Percentiles rank a stretch among this genome's conserved stretches.
Evolutionary conservation across 106 monocot species (phyloP).

Genomic region (Cymbidium sinense): DNA sequence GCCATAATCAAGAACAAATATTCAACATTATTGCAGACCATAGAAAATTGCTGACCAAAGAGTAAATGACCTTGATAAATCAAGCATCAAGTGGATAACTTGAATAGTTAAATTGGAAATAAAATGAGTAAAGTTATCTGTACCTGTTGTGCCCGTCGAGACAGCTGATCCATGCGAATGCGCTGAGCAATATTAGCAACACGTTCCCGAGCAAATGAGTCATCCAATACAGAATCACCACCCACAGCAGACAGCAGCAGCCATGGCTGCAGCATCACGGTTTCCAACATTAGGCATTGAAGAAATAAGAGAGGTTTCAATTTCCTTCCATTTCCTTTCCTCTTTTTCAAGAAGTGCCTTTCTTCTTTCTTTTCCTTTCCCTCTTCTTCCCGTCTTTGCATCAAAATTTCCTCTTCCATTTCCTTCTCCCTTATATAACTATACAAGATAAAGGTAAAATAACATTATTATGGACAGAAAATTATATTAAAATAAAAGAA

Average conservation of each 20-base stretch:
- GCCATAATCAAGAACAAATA: neutral
- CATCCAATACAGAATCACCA: slow-evolving; percentile 89
- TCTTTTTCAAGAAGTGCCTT: slow-evolving; percentile 90
- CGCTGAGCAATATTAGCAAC: slow-evolving; percentile 75
- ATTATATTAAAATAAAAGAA: neutral
- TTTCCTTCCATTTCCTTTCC: slow-evolving; percentile 97
- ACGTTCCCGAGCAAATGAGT: slow-evolving; percentile 89
- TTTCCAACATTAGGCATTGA: slow-evolving; percentile 92
- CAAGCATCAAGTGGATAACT: neutral
- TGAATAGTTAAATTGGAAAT: neutral
- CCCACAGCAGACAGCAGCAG: slow-evolving; percentile 96
- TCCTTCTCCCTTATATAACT: slow-evolving; percentile 97
- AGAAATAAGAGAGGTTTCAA: slow-evolving; percentile 80
- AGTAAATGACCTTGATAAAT: neutral
- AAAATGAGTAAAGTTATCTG: neutral
- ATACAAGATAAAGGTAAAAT: slow-evolving; percentile 9
- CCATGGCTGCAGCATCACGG: slow-evolving; percentile 93
- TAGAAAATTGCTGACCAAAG: neutral
- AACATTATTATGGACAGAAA: neutral
- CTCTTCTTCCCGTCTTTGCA: slow-evolving; percentile 98
- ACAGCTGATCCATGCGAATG: slow-evolving; percentile 73
- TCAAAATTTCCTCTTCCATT: slow-evolving; percentile 97
- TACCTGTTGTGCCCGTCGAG: slow-evolving; percentile 90
- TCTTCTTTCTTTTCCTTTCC: slow-evolving; percentile 93
- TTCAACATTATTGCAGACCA: neutral